A percentile compares a stretch with the other conserved stretches of the same genome.
Evolutionary conservation across 257 asterid genomes (phyloP).

Genomic region (Prunella vulgaris): DNA sequence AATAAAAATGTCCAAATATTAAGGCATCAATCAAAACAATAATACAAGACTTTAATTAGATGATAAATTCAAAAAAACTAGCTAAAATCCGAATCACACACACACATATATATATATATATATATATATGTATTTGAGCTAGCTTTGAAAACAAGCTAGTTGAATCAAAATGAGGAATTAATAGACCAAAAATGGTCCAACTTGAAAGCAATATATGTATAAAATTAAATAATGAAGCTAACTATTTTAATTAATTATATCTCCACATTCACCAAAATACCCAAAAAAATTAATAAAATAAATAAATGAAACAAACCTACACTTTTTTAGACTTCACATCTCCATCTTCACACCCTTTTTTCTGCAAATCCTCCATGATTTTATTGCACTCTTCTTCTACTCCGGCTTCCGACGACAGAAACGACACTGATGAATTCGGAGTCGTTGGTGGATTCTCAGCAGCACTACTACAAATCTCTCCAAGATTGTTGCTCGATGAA

Average conservation of each 20-base stretch:
- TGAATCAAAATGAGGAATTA: slow-evolving; percentile 14
- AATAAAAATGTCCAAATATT: neutral
- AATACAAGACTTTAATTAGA: neutral
- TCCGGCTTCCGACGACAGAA: slow-evolving; percentile 45
- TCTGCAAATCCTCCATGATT: slow-evolving; percentile 30
- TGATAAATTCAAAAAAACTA: neutral
- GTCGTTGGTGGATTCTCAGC: slow-evolving; percentile 28
- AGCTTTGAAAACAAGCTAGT: slow-evolving; percentile 8
- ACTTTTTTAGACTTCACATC: slow-evolving; percentile 44
- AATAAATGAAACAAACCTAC: slow-evolving; percentile 35
- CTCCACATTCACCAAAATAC: neutral
- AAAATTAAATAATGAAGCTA: no score
- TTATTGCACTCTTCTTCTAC: slow-evolving; percentile 49
- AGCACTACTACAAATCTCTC: slow-evolving; percentile 8
- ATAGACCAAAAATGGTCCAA: slow-evolving; percentile 25
- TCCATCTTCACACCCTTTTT: slow-evolving; percentile 34
- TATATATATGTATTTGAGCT: neutral
- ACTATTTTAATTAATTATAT: no score
- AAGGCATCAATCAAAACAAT: neutral
- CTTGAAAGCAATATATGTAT: neutral
- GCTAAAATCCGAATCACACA: neutral
- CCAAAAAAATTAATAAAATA: neutral
- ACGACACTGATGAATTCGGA: slow-evolving; percentile 33
- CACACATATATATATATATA: no score
- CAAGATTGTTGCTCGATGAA: slow-evolving; percentile 16